These are phyloP conservation scores for Pichia nanzhaoensis DNA, from an alignment of 805 yeast species.

Conservation along the genomic window DNA sequence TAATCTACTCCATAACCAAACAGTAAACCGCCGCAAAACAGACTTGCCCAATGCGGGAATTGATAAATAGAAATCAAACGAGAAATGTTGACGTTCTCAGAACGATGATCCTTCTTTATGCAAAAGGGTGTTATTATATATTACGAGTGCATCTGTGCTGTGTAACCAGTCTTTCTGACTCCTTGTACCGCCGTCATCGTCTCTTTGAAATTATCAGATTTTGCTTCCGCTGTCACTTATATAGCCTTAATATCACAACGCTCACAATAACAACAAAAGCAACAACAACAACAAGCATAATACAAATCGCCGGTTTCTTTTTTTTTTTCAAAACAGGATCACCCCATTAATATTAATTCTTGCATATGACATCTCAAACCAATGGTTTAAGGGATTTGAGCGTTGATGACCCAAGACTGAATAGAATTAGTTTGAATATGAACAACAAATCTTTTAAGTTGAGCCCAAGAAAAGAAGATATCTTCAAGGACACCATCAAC, in stretches of 20 bases:
- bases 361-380: neutral
- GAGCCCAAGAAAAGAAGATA: constrained; percentile 4
- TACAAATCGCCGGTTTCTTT: neutral
- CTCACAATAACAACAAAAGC: too few species aligned
- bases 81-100: too few species aligned
- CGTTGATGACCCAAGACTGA: constrained; percentile 3
- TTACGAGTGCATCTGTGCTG: too few species aligned
- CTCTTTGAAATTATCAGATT: too few species aligned
- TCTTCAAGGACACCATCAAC: neutral
- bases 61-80: neutral
- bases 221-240: neutral
- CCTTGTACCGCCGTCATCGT: too few species aligned
- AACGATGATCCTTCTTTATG: too few species aligned
- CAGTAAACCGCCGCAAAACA: neutral
- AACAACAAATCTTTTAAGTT: neutral
- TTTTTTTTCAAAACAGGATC: neutral
- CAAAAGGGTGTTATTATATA: too few species aligned
- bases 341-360: neutral
- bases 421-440: neutral
- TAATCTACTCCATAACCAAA: constrained; percentile 1
- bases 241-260: too few species aligned
- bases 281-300: too few species aligned
- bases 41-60: constrained; percentile 2
- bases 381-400: neutral
- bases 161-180: too few species aligned